phyloP scores from a whole-genome alignment of 2,329 filamentous ascomycete genomes.

The Orbilia javanica region DNA sequence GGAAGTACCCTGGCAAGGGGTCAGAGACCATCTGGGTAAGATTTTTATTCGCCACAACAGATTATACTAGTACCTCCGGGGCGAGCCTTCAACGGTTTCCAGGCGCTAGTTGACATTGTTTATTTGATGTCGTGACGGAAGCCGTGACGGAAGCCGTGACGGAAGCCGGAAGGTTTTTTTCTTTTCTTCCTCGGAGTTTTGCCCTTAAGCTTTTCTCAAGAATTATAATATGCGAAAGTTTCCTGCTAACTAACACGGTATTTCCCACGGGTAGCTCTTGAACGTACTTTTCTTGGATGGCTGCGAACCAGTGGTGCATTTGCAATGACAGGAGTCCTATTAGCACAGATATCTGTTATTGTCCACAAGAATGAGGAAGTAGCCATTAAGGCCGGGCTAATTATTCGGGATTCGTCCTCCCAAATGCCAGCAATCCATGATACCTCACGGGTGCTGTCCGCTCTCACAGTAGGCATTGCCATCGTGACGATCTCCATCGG shows the following conservation, averaged over 20 bases:
- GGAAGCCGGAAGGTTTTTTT: not conserved
- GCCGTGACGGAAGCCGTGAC: too few relatives aligned
- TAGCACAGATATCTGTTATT: slow-evolving; percentile 54
- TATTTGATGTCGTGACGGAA: not conserved
- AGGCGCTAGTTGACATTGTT: not conserved
- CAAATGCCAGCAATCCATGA: slow-evolving; percentile 27
- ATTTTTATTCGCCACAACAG: not conserved
- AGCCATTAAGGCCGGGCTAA: slow-evolving; percentile 2
- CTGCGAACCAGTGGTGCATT: slow-evolving; percentile 55
- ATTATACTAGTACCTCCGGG: not conserved
- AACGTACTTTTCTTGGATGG: slow-evolving; percentile 56
- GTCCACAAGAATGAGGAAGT: slow-evolving; percentile 28
- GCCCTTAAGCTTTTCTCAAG: not conserved
- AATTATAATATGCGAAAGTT: not conserved
- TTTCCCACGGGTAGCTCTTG: slow-evolving; percentile 27
- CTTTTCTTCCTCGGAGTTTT: too few relatives aligned
- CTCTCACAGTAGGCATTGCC: slow-evolving; percentile 33
- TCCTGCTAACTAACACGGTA: not conserved
- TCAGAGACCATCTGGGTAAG: slow-evolving; percentile 54
- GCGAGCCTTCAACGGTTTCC: not conserved
- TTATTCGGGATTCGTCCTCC: not conserved
- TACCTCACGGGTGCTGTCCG: slow-evolving; percentile 12
- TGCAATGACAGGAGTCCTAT: slow-evolving; percentile 48
- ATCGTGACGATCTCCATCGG: slow-evolving; percentile 41
- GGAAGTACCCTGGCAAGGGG: slow-evolving; percentile 47